Percentiles rank a stretch among this genome's conserved stretches.
These are phyloP conservation scores for Pisolithus sp. DNA, from an alignment of 768 basidiomycete genomes.

Conservation along the genomic window DNA sequence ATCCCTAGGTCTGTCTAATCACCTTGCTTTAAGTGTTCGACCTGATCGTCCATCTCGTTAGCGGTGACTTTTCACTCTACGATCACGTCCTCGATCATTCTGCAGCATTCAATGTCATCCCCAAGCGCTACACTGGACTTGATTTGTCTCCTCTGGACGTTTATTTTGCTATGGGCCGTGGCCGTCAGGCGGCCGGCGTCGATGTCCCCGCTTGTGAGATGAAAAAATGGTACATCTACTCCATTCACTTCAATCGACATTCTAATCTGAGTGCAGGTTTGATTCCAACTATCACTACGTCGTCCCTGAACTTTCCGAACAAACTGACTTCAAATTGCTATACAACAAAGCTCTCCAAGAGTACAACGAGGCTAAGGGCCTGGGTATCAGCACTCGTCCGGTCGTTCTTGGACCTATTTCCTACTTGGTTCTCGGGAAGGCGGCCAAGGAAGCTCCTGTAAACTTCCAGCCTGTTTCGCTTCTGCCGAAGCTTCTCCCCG, in stretches of 20 bases:
- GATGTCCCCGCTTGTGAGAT: slow-evolving; percentile 98
- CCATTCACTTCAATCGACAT: not conserved
- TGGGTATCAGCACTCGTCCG: slow-evolving; percentile 87
- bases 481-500: slow-evolving; percentile 80
- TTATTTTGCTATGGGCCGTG: slow-evolving; percentile 99
- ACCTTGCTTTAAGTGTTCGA: slow-evolving; percentile 4
- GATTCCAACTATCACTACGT: slow-evolving; percentile 99
- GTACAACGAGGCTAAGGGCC: slow-evolving; percentile 89
- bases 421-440: slow-evolving; percentile 91
- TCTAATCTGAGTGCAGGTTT: slow-evolving; percentile 51
- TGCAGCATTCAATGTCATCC: slow-evolving; percentile 92
- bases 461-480: slow-evolving; percentile 90
- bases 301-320: slow-evolving; percentile 90
- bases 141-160: slow-evolving; percentile 86
- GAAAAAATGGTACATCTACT: slow-evolving; percentile 88
- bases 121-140: slow-evolving; percentile 85
- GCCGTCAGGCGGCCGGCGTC: slow-evolving; percentile 88
- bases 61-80: slow-evolving; percentile 97
- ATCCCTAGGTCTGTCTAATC: slow-evolving; percentile 70
- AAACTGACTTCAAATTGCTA: slow-evolving; percentile 89
- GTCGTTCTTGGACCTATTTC: slow-evolving; percentile 94
- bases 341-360: slow-evolving; percentile 94
- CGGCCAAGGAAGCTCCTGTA: slow-evolving; percentile 72
- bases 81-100: slow-evolving; percentile 99
- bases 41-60: slow-evolving; percentile 30